Conservation (phyloP, 768 basidiomycete species). For the Serendipita sp. region DNA sequence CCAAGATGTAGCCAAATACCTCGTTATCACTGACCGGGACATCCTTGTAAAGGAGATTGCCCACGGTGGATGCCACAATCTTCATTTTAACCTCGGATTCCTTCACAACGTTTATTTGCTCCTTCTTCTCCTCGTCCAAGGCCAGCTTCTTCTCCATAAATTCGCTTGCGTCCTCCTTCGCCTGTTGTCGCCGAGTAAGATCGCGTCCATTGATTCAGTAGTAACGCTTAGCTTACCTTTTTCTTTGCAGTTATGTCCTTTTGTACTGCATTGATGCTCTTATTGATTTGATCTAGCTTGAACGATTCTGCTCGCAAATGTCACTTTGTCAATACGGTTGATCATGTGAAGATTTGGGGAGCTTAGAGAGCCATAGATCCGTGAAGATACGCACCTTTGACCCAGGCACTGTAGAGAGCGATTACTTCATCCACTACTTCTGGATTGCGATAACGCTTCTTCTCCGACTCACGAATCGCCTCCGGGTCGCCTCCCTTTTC, state of each 20-base stretch:
- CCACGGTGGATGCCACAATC: constrained; percentile 62
- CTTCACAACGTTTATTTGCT: constrained; percentile 56
- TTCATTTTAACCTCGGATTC: constrained; percentile 68
- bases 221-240: constrained; percentile 37
- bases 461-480: constrained; percentile 80
- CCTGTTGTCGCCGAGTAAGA: constrained; percentile 28
- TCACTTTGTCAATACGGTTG: too few species aligned
- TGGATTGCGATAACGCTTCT: constrained; percentile 73
- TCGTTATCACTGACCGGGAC: constrained; percentile 80
- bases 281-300: constrained; percentile 58
- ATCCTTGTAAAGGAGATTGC: constrained; percentile 80
- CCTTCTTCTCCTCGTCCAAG: constrained; percentile 67
- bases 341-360: neutral
- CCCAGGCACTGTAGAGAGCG: constrained; percentile 84
- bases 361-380: neutral
- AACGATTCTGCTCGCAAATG: constrained; percentile 51
- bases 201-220: neutral
- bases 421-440: constrained; percentile 92
- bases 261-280: constrained; percentile 78
- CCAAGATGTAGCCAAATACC: constrained; percentile 28
- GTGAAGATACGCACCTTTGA: constrained; percentile 52
- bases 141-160: constrained; percentile 68
- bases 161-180: constrained; percentile 81
- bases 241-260: constrained; percentile 91
- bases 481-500: constrained; percentile 85